Evolutionary conservation across 225 moss, liverwort and hornwort genomes (phyloP).

Genomic region (Pleurozium schreberi): DNA sequence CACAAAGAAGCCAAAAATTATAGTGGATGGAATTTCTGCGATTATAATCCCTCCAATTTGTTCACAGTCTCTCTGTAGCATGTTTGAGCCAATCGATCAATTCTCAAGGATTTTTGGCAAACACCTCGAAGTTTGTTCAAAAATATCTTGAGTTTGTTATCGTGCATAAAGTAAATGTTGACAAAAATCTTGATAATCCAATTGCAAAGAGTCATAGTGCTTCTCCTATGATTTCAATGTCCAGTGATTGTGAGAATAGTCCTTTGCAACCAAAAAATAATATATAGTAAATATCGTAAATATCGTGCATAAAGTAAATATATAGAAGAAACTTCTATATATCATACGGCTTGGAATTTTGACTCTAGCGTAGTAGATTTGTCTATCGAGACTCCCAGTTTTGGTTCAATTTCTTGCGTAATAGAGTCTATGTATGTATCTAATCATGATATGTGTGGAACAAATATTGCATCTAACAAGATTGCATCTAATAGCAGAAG

Average conservation of each 20-base stretch:
- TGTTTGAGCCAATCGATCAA: accelerated
- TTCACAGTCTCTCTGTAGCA: not conserved
- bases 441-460: not conserved
- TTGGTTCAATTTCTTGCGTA: not conserved
- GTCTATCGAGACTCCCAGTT: accelerated
- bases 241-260: not conserved
- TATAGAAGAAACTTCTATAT: accelerated
- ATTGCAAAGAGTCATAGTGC: accelerated
- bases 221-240: not conserved
- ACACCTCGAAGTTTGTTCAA: not conserved
- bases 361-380: accelerated
- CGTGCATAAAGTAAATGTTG: not conserved
- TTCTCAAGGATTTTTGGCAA: not conserved
- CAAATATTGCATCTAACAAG: not conserved
- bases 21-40: not conserved
- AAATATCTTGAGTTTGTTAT: not conserved
- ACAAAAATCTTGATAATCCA: not conserved
- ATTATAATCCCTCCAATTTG: not conserved
- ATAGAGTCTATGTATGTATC: not conserved
- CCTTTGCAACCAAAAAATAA: too few species aligned
- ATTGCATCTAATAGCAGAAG: not conserved
- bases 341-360: not conserved
- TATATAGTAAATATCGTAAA: too few species aligned
- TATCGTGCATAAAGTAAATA: too few species aligned
- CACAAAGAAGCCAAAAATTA: too few species aligned